These are phyloP conservation scores for Torulaspora microellipsoides DNA, from an alignment of 805 yeast species.

Conservation along the genomic window DNA sequence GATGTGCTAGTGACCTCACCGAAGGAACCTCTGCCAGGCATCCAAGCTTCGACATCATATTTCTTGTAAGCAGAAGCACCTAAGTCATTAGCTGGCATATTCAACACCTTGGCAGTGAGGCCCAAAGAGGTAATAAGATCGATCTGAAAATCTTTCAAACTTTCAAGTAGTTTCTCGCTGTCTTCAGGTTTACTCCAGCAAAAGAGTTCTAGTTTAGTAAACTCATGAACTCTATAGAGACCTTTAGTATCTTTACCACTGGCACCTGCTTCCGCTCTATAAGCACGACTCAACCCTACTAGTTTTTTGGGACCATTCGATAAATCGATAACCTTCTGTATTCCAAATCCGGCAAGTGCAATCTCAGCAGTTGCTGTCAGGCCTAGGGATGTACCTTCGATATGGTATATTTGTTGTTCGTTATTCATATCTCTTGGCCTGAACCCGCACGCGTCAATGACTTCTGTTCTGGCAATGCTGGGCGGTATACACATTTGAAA, in stretches of 20 bases:
- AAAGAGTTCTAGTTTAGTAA: slow-evolving; percentile 89
- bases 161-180: slow-evolving; percentile 52
- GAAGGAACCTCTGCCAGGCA: slow-evolving; percentile 93
- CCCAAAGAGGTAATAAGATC: slow-evolving; percentile 64
- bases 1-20: slow-evolving; percentile 92
- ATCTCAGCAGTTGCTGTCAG: slow-evolving; percentile 95
- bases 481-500: slow-evolving; percentile 79
- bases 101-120: slow-evolving; percentile 70
- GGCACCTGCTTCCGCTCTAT: slow-evolving; percentile 96
- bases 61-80: slow-evolving; percentile 93
- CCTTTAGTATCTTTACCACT: slow-evolving; percentile 92
- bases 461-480: slow-evolving; percentile 70
- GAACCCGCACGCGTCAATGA: slow-evolving; percentile 88
- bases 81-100: slow-evolving; percentile 86
- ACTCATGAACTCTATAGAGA: slow-evolving; percentile 90
- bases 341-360: slow-evolving; percentile 77
- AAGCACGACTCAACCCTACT: slow-evolving; percentile 82
- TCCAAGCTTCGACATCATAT: slow-evolving; percentile 94
- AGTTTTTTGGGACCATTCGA: slow-evolving; percentile 49
- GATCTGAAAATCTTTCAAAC: slow-evolving; percentile 59
- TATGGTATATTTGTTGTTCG: slow-evolving; percentile 77
- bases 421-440: slow-evolving; percentile 84
- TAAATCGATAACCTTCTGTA: slow-evolving; percentile 44
- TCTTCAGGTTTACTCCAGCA: slow-evolving; percentile 54
- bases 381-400: slow-evolving; percentile 53